A percentile compares a stretch with the other conserved stretches of the same genome.
phyloP scores from a whole-genome alignment of 257 asterid genomes.

The Nicotiana paniculata region DNA sequence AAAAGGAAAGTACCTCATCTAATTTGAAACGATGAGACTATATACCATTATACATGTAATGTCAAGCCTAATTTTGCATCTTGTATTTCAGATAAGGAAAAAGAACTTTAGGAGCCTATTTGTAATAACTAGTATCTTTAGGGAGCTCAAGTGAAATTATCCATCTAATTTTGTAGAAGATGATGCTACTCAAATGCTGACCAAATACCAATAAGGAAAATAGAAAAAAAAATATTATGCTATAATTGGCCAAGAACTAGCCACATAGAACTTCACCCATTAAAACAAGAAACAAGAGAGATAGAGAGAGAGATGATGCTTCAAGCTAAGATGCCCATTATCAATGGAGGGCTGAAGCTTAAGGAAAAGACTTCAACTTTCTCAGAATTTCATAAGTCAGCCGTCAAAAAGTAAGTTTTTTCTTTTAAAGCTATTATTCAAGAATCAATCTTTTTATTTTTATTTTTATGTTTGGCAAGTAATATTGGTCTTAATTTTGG shows the following conservation, averaged over 20 bases:
- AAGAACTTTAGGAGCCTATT: not conserved
- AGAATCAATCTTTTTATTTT: not conserved
- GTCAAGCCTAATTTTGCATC: too few relatives aligned
- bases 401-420: slow-evolving; percentile 33
- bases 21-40: too few relatives aligned
- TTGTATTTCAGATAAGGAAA: too few relatives aligned
- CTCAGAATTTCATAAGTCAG: slow-evolving; percentile 25
- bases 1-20: too few relatives aligned
- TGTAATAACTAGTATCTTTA: not conserved
- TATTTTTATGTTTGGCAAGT: not conserved
- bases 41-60: too few relatives aligned
- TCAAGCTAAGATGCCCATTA: slow-evolving; percentile 32
- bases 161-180: not conserved
- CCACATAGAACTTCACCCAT: not conserved
- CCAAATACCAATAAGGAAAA: not conserved
- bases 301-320: slow-evolving; percentile 26
- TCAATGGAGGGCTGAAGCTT: slow-evolving; percentile 24
- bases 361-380: slow-evolving; percentile 25
- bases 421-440: not conserved
- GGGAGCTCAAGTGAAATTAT: not conserved
- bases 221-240: not conserved
- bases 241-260: not conserved
- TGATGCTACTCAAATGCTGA: not conserved
- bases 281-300: not conserved
- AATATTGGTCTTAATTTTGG: not conserved